Evolutionary conservation across 306 rosid species (phyloP).

Genomic region (Corylus heterophylla): DNA sequence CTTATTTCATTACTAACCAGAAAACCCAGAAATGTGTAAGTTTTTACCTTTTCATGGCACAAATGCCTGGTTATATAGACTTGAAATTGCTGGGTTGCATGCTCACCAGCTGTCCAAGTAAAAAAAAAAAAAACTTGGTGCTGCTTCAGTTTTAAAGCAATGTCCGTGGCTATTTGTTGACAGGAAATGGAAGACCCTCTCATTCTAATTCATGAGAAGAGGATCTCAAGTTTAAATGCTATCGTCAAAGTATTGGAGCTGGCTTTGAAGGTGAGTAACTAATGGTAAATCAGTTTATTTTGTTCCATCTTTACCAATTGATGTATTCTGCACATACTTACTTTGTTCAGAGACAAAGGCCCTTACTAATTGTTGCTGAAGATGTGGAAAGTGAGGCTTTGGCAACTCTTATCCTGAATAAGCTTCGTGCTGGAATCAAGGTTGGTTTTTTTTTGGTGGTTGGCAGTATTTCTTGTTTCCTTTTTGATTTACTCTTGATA

Average conservation of each 20-base stretch:
- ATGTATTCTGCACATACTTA: constrained; percentile 15
- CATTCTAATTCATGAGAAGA: constrained; percentile 90
- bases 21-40: constrained; percentile 97
- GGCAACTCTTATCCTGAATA: constrained; percentile 82
- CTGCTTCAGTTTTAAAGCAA: neutral
- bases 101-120: neutral
- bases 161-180: constrained; percentile 16
- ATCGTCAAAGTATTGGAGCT: constrained; percentile 83
- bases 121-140: neutral
- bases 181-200: constrained; percentile 96
- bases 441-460: constrained; percentile 32
- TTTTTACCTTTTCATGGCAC: neutral
- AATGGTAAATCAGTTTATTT: neutral
- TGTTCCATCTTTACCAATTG: neutral
- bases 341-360: constrained; percentile 69
- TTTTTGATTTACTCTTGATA: neutral
- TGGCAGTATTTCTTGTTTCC: neutral
- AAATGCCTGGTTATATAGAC: neutral
- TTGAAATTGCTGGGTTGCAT: neutral
- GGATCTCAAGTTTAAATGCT: constrained; percentile 74
- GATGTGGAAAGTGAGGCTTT: constrained; percentile 93
- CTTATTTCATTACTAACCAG: constrained; percentile 85
- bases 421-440: constrained; percentile 99
- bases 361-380: constrained; percentile 80
- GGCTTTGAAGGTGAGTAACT: constrained; percentile 70